These are phyloP conservation scores for Margaritispora aquatica DNA, from an alignment of 495 filamentous ascomycete genomes.

Conservation along the genomic window DNA sequence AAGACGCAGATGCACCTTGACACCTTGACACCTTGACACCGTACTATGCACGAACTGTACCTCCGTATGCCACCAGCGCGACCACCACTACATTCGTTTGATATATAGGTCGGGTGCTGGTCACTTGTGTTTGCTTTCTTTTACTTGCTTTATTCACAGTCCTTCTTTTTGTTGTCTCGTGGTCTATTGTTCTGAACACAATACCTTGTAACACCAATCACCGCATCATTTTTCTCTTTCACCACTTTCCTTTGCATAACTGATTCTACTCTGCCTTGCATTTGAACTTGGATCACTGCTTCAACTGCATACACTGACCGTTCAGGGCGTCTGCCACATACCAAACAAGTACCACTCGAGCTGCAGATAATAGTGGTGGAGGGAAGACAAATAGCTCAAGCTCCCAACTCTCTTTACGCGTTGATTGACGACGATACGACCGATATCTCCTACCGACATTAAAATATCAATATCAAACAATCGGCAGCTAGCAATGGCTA, in stretches of 20 bases:
- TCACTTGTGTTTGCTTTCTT: neutral
- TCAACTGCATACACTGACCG: neutral
- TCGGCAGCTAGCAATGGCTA: neutral
- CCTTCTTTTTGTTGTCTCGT: neutral
- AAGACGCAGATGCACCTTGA: too few species aligned
- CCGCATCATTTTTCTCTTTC: neutral
- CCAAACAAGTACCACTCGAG: neutral
- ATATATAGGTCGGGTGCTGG: constrained; percentile 1
- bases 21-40: too few species aligned
- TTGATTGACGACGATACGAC: neutral
- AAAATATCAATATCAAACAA: neutral
- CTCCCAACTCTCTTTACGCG: neutral
- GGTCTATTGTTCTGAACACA: neutral
- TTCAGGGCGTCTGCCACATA: neutral
- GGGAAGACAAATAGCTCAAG: neutral
- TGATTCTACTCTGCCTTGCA: neutral
- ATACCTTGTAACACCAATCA: too few species aligned
- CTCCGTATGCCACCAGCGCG: neutral
- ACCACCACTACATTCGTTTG: neutral
- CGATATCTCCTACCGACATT: too few species aligned
- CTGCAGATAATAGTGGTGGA: neutral
- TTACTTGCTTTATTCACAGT: neutral
- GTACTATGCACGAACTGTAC: neutral
- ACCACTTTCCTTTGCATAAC: neutral
- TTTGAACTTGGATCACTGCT: neutral